phyloP scores from a whole-genome alignment of 2,329 filamentous ascomycete species.

The Ophiostoma himal-ulmi region DNA sequence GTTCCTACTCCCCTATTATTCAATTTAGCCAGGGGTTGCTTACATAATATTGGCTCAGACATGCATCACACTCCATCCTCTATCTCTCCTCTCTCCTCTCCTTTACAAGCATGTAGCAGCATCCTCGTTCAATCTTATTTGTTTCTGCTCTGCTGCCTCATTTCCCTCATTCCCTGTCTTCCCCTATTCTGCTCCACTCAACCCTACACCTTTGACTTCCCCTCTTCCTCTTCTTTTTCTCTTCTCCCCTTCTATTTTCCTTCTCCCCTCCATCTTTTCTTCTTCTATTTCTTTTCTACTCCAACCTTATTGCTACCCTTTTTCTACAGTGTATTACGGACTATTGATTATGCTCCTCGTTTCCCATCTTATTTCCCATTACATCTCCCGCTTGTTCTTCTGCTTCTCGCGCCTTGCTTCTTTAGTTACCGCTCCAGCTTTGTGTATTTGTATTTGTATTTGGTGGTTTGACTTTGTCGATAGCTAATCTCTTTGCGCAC shows the following conservation, averaged over 20 bases:
- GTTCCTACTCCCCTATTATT: not conserved
- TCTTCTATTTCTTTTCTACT: not conserved
- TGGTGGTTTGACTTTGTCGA: not conserved
- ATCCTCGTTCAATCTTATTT: constrained; percentile 11
- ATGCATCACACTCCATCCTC: not conserved
- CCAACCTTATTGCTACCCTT: not conserved
- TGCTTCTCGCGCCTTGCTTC: constrained; percentile 14
- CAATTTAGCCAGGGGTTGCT: not conserved
- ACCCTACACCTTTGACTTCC: not conserved
- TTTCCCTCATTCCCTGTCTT: not conserved
- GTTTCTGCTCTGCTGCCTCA: not conserved
- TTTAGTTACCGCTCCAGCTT: constrained; percentile 5
- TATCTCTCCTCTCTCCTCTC: not conserved
- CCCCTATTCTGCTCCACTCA: not conserved
- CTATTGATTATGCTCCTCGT: not conserved
- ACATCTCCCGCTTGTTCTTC: not conserved
- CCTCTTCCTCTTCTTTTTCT: not conserved
- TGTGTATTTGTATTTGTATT: not conserved
- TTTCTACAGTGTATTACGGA: constrained; percentile 3
- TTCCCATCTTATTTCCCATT: not conserved
- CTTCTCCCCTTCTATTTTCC: not conserved
- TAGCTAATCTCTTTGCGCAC: not conserved
- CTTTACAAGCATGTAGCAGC: not conserved
- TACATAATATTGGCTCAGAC: not conserved
- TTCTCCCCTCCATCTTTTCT: not conserved